Evolutionary conservation across 2,329 filamentous ascomycete genomes (phyloP).

Genomic region (Hortaea werneckii): DNA sequence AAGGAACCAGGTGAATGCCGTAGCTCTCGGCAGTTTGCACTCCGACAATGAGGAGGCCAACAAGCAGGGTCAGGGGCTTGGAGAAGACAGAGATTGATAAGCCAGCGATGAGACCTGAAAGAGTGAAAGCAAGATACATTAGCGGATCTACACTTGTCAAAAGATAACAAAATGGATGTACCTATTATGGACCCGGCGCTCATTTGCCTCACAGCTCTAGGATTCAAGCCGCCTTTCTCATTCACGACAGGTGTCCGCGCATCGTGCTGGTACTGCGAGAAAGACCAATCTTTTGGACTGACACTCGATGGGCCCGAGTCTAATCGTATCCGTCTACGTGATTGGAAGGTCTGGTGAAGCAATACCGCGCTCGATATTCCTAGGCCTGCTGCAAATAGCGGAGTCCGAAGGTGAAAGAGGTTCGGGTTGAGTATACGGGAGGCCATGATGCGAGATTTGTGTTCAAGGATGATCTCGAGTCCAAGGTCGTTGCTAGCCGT

Average conservation of each 20-base stretch:
- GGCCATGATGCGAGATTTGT: constrained; percentile 24
- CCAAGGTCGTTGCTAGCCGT: background rate
- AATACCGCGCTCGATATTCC: constrained; percentile 16
- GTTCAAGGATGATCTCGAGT: background rate
- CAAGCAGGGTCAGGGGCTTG: constrained; percentile 55
- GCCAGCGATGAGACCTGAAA: constrained; percentile 50
- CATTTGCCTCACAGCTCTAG: constrained; percentile 33
- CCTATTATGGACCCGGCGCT: constrained; percentile 38
- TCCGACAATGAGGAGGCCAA: constrained; percentile 54
- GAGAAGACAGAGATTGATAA: constrained; percentile 61
- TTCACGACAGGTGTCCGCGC: constrained; percentile 29
- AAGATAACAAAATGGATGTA: constrained; percentile 8
- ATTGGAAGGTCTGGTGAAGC: constrained; percentile 19
- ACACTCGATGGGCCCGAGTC: constrained; percentile 21
- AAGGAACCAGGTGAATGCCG: constrained; percentile 42
- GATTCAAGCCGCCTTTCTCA: constrained; percentile 31
- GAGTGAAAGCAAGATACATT: background rate
- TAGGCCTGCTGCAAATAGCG: constrained; percentile 19
- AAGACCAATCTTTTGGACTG: constrained; percentile 30
- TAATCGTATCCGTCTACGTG: constrained; percentile 26
- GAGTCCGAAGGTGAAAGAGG: constrained; percentile 27
- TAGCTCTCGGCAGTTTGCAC: constrained; percentile 47
- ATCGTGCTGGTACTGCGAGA: constrained; percentile 28
- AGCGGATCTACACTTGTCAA: background rate
- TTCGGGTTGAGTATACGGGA: constrained; percentile 31